Percentiles rank a stretch among this genome's conserved stretches.
Conservation (phyloP, 75 land plant genomes). For the Ceratopteris richardii region DNA sequence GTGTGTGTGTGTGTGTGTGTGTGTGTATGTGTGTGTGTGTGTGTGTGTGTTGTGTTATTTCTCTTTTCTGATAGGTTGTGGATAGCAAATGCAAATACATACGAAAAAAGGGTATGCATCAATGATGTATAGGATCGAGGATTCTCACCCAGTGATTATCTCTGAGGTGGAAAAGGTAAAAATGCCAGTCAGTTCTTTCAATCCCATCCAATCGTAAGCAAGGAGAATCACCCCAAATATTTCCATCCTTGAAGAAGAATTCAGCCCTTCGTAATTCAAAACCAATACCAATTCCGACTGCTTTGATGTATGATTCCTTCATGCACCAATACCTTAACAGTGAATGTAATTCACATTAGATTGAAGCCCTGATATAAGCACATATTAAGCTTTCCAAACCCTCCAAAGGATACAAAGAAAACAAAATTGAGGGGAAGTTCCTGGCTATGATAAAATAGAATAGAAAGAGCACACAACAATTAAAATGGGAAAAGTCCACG, state of each 20-base stretch:
- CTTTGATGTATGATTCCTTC: constrained; percentile 90
- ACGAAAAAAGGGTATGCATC: no score
- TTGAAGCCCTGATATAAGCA: neutral
- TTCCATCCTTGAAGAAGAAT: constrained; percentile 38
- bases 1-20: no score
- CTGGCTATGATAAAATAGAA: no score
- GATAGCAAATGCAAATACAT: no score
- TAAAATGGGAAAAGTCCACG: no score
- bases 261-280: constrained; percentile 55
- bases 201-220: constrained; percentile 46
- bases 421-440: no score
- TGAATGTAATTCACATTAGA: neutral
- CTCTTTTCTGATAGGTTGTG: no score
- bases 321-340: constrained; percentile 69
- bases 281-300: constrained; percentile 70
- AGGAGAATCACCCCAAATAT: constrained; percentile 43
- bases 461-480: no score
- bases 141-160: constrained; percentile 53
- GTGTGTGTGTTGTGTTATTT: no score
- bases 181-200: constrained; percentile 48
- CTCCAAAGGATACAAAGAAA: no score
- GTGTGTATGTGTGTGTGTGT: no score
- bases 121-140: neutral
- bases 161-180: constrained; percentile 49
- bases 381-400: no score